A percentile compares a stretch with the other conserved stretches of the same genome.
Conservation (phyloP, 352 stramenopile genomes). For the Phytophthora tubulina region DNA sequence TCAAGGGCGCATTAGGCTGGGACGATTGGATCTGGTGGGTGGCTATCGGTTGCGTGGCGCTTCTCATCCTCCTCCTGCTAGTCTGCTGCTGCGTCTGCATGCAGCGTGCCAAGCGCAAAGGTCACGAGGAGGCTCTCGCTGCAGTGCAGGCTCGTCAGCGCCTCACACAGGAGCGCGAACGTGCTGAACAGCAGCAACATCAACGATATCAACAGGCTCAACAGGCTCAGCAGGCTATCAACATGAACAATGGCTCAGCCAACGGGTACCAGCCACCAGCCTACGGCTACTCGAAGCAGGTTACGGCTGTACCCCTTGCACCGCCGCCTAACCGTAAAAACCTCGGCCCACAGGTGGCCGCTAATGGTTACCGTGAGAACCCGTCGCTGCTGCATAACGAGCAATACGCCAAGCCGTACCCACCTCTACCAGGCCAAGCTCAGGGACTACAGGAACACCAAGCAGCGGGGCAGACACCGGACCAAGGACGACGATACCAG, state of each 20-base stretch:
- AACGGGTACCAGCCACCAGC: slow-evolving; percentile 42
- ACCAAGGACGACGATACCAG: slow-evolving; percentile 31
- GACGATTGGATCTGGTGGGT: slow-evolving; percentile 88
- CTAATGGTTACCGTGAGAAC: slow-evolving; percentile 50
- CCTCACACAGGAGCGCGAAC: slow-evolving; percentile 52
- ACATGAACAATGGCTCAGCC: slow-evolving; percentile 37
- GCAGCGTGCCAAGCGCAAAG: slow-evolving; percentile 82
- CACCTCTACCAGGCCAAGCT: slow-evolving; percentile 25
- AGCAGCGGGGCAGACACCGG: slow-evolving; percentile 1
- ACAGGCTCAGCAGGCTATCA: slow-evolving; percentile 45
- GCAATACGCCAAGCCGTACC: slow-evolving; percentile 42
- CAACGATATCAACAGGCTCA: slow-evolving; percentile 62
- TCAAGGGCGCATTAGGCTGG: slow-evolving; percentile 77
- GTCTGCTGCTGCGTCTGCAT: slow-evolving; percentile 85
- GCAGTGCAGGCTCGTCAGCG: slow-evolving; percentile 65
- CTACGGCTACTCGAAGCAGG: slow-evolving; percentile 48
- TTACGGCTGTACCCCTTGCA: slow-evolving; percentile 34
- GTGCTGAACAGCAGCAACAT: slow-evolving; percentile 47
- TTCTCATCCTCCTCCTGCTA: slow-evolving; percentile 73
- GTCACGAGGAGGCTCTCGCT: slow-evolving; percentile 69
- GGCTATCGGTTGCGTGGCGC: slow-evolving; percentile 62
- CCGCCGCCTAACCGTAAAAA: slow-evolving; percentile 39
- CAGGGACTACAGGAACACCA: slow-evolving; percentile 27
- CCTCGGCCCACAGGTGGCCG: slow-evolving; percentile 51
- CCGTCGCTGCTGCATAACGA: slow-evolving; percentile 39